phyloP scores from a whole-genome alignment of 352 stramenopile genomes.

The Phytophthora pseudosyringae region DNA sequence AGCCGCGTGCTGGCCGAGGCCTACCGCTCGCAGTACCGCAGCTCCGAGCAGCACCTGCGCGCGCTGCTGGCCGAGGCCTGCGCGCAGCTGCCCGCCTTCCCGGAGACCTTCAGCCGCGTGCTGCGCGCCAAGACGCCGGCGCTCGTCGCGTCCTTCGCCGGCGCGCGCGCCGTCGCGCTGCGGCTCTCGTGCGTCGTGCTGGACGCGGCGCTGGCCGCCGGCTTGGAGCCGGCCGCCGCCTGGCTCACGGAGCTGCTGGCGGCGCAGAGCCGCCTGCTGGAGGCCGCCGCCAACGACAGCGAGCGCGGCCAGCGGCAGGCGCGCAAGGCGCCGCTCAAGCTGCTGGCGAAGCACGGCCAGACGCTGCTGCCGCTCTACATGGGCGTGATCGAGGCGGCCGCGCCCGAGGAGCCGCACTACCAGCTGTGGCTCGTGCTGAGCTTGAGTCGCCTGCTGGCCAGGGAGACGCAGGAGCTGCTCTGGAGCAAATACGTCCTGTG shows the following conservation, averaged over 20 bases:
- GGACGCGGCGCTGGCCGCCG: constrained; percentile 33
- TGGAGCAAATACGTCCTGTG: constrained; percentile 70
- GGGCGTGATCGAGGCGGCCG: constrained; percentile 30
- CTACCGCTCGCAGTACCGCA: constrained; percentile 63
- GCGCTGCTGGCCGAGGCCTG: constrained; percentile 49
- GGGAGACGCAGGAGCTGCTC: constrained; percentile 48
- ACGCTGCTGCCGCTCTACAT: constrained; percentile 54
- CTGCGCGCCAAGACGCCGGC: constrained; percentile 43
- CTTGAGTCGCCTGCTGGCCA: constrained; percentile 32
- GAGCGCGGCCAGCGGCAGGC: constrained; percentile 51
- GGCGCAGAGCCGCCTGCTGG: constrained; percentile 60
- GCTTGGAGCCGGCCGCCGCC: constrained; percentile 11
- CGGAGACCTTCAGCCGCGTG: constrained; percentile 56
- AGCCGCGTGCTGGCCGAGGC: constrained; percentile 62
- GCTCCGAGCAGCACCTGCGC: constrained; percentile 61
- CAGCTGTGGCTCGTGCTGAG: constrained; percentile 70
- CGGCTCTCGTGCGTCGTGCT: constrained; percentile 67
- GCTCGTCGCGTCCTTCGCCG: constrained; percentile 60
- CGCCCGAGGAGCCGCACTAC: constrained; percentile 61
- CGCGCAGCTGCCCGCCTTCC: constrained; percentile 47
- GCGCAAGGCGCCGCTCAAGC: constrained; percentile 46
- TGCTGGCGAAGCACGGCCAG: constrained; percentile 52
- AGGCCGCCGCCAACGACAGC: constrained; percentile 59
- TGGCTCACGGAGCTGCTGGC: constrained; percentile 61
- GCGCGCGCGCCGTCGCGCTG: constrained; percentile 59